phyloP scores from a whole-genome alignment of 2,329 filamentous ascomycete genomes.

The Diaporthe aspalathi region DNA sequence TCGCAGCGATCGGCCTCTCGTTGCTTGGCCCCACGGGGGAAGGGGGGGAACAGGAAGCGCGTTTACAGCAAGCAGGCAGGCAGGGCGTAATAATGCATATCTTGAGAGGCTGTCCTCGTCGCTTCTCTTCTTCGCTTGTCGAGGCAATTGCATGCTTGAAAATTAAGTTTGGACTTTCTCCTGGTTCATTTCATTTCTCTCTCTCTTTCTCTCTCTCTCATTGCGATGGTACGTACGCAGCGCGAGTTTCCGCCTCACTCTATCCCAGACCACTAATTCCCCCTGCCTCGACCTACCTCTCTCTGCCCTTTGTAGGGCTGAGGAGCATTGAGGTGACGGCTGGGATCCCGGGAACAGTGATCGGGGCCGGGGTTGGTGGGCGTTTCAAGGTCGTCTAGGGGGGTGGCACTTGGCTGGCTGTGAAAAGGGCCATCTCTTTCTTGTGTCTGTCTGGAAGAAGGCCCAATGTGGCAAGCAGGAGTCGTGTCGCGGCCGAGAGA shows the following conservation, averaged over 20 bases:
- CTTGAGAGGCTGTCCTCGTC: no score
- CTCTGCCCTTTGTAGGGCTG: slow-evolving; percentile 5
- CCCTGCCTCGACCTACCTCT: background rate
- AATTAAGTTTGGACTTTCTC: background rate
- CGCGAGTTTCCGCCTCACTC: background rate
- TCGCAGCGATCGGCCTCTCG: slow-evolving; percentile 13
- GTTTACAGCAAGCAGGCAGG: background rate
- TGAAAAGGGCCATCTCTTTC: background rate
- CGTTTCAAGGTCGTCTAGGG: slow-evolving; percentile 21
- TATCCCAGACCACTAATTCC: background rate
- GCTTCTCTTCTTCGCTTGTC: background rate
- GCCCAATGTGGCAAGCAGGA: slow-evolving; percentile 20
- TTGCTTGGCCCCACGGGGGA: slow-evolving; percentile 11
- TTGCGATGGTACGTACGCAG: background rate
- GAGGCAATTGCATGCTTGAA: background rate
- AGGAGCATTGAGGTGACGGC: slow-evolving; percentile 1
- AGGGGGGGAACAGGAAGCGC: background rate
- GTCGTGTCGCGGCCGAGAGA: slow-evolving; percentile 5
- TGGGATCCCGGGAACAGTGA: background rate
- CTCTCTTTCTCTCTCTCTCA: no score
- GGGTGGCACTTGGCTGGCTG: background rate
- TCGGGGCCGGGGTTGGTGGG: slow-evolving; percentile 1
- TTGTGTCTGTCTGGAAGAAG: no score
- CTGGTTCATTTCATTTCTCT: background rate
- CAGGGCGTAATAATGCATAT: no score